Conservation (phyloP, 148 eudicot genomes). For the Vaccinium corymbosum region DNA sequence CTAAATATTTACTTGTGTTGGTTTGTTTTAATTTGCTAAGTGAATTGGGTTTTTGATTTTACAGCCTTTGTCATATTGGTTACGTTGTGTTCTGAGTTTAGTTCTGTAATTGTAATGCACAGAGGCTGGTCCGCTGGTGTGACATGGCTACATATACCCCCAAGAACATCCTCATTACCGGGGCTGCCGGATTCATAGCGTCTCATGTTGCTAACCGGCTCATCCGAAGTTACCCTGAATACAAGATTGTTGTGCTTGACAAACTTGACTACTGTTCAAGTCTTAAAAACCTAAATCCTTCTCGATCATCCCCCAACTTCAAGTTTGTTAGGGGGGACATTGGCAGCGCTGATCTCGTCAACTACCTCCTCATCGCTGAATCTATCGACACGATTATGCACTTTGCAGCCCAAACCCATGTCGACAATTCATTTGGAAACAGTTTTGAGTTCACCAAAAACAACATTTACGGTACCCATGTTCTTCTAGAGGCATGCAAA, state of each 20-base stretch:
- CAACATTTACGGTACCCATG: conserved; percentile 63
- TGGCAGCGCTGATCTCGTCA: conserved; percentile 63
- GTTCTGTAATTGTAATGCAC: conserved; percentile 16
- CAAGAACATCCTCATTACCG: conserved; percentile 59
- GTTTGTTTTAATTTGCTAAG: not conserved
- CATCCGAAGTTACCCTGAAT: conserved; percentile 45
- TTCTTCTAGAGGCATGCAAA: conserved; percentile 60
- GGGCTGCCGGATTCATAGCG: conserved; percentile 69
- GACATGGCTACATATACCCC: conserved; percentile 43
- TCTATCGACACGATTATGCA: conserved; percentile 67
- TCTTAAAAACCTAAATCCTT: conserved; percentile 57
- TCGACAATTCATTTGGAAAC: conserved; percentile 61
- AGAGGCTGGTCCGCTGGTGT: conserved; percentile 14
- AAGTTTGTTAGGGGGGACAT: conserved; percentile 74
- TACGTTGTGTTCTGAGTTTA: conserved; percentile 9
- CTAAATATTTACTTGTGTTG: not conserved
- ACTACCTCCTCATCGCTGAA: conserved; percentile 60
- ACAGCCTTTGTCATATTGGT: not conserved
- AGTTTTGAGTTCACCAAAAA: conserved; percentile 70
- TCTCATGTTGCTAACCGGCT: conserved; percentile 65
- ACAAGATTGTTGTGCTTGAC: conserved; percentile 71
- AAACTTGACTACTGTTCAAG: conserved; percentile 70
- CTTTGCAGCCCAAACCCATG: conserved; percentile 68
- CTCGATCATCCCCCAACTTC: conserved; percentile 52
- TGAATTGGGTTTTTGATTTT: conserved; percentile 1